phyloP scores from a whole-genome alignment of 371 early-diverging fungal species.

The Fennellomyces sp. region DNA sequence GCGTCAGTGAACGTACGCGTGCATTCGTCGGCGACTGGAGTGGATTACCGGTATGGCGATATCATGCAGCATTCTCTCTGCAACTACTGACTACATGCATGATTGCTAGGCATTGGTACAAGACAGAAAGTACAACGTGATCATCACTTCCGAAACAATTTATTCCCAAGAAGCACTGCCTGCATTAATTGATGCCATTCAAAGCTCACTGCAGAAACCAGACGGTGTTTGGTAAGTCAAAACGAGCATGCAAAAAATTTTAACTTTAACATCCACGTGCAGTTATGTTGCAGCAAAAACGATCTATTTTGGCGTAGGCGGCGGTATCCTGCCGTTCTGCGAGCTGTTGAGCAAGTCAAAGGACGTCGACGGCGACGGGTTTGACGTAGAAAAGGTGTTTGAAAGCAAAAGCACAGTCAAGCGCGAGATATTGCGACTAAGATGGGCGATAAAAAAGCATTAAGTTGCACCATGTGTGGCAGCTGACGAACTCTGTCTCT shows the following conservation, averaged over 20 bases:
- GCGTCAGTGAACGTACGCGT: slow-evolving; percentile 46
- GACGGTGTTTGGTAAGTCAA: slow-evolving; percentile 71
- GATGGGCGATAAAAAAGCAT: slow-evolving; percentile 39
- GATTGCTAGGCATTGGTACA: slow-evolving; percentile 5
- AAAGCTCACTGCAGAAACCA: slow-evolving; percentile 62
- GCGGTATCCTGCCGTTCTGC: slow-evolving; percentile 75
- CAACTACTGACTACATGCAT: too few species aligned
- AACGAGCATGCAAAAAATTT: not conserved
- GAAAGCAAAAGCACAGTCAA: slow-evolving; percentile 71
- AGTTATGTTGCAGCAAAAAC: slow-evolving; percentile 92
- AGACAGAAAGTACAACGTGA: slow-evolving; percentile 69
- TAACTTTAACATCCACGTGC: not conserved
- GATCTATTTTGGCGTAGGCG: slow-evolving; percentile 91
- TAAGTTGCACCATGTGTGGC: not conserved
- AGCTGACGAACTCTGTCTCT: not conserved
- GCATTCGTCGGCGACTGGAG: slow-evolving; percentile 80
- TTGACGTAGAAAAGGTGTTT: slow-evolving; percentile 62
- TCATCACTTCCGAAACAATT: slow-evolving; percentile 94
- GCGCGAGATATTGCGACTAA: slow-evolving; percentile 79
- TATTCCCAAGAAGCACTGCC: slow-evolving; percentile 74
- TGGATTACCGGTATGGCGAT: slow-evolving; percentile 48
- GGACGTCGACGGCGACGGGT: slow-evolving; percentile 59
- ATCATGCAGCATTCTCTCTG: too few species aligned
- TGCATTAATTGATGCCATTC: slow-evolving; percentile 66
- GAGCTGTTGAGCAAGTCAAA: slow-evolving; percentile 36